These are phyloP conservation scores for Ogataea siamensis DNA, from an alignment of 805 yeast genomes.

Conservation along the genomic window DNA sequence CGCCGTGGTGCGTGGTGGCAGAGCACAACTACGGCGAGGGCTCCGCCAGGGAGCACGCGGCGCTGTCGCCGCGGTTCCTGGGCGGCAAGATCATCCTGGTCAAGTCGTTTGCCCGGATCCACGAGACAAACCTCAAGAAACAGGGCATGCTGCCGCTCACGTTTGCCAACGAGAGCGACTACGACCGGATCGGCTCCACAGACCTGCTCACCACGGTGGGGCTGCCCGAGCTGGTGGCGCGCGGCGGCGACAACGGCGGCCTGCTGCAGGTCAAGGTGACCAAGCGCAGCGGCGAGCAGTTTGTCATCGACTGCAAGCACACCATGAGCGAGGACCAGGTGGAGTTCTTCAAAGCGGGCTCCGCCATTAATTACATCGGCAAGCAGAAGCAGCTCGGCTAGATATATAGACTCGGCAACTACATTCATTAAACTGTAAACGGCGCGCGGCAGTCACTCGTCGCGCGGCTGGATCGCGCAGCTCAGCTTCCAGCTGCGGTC, in stretches of 20 bases:
- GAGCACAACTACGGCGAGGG: conserved; percentile 99
- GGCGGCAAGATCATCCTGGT: conserved; percentile 89
- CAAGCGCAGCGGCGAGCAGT: conserved; percentile 67
- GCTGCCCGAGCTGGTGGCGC: conserved; percentile 70
- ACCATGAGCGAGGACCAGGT: conserved; percentile 97
- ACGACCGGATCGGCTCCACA: conserved; percentile 74
- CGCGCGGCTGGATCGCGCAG: conserved; percentile 56
- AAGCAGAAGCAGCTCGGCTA: conserved; percentile 26
- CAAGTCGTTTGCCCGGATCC: conserved; percentile 96
- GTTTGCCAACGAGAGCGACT: conserved; percentile 86
- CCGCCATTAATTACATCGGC: conserved; percentile 86
- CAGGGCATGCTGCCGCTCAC: conserved; percentile 97
- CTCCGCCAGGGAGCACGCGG: conserved; percentile 99
- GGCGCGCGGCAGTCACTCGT: conserved; percentile 20
- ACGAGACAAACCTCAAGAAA: conserved; percentile 95
- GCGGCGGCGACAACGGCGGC: conserved; percentile 89
- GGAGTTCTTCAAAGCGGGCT: conserved; percentile 94
- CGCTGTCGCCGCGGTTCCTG: conserved; percentile 88
- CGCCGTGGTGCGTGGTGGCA: conserved; percentile 94
- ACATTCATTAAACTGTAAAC: neutral
- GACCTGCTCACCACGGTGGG: conserved; percentile 77
- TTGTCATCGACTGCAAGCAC: conserved; percentile 77
- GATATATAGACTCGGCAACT: neutral
- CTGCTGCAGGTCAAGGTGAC: conserved; percentile 66
- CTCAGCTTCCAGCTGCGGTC: conserved; percentile 76